Evolutionary conservation across 208 protist species (phyloP).

Genomic region (Trypanosoma cruzi): DNA sequence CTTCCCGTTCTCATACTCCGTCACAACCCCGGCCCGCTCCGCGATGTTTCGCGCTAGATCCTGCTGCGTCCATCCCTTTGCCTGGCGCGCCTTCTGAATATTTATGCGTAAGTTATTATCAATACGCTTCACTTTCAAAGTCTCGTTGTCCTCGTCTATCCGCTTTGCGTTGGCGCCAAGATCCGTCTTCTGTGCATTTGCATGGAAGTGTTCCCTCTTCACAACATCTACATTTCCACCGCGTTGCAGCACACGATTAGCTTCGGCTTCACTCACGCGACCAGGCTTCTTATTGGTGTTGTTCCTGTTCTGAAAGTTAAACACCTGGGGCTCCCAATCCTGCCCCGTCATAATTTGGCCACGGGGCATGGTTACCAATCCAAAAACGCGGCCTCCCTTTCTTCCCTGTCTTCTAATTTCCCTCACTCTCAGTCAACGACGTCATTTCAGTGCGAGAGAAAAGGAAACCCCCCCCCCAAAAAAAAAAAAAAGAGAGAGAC

Average conservation of each 20-base stretch:
- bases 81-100: slow-evolving; percentile 84
- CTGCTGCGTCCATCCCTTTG: slow-evolving; percentile 87
- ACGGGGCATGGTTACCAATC: slow-evolving; percentile 37
- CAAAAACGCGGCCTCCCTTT: not conserved
- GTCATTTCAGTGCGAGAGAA: not conserved
- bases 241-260: slow-evolving; percentile 74
- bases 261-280: slow-evolving; percentile 66
- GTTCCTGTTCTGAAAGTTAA: slow-evolving; percentile 65
- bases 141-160: slow-evolving; percentile 86
- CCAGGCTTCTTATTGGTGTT: slow-evolving; percentile 34
- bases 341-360: slow-evolving; percentile 61
- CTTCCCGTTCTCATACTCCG: slow-evolving; percentile 94
- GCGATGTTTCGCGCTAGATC: slow-evolving; percentile 86
- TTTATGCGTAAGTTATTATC: slow-evolving; percentile 74
- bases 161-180: slow-evolving; percentile 87
- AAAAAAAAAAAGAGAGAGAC: slow-evolving; percentile 12
- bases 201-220: slow-evolving; percentile 65
- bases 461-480: slow-evolving; percentile 16
- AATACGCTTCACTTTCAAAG: slow-evolving; percentile 85
- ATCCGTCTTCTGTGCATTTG: slow-evolving; percentile 64
- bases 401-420: not conserved
- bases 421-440: not conserved
- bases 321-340: slow-evolving; percentile 91
- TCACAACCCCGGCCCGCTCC: slow-evolving; percentile 84
- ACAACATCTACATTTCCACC: slow-evolving; percentile 67